phyloP scores from a whole-genome alignment of 495 filamentous ascomycete genomes.

The Sabuloglossum arenarium region DNA sequence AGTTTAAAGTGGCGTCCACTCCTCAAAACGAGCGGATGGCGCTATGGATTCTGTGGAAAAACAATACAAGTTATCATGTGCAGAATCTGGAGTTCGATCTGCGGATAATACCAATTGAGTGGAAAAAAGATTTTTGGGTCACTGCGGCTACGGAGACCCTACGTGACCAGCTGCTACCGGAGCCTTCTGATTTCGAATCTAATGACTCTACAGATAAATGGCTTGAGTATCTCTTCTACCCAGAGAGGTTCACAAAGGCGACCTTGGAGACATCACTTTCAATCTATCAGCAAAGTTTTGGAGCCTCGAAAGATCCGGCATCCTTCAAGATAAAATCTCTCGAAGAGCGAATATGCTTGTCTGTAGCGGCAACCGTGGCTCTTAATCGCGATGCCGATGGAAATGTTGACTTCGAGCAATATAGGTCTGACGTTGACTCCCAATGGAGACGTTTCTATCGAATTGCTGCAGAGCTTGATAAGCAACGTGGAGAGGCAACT shows the following conservation, averaged over 20 bases:
- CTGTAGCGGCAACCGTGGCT: slow-evolving; percentile 40
- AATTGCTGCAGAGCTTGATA: slow-evolving; percentile 67
- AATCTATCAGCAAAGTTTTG: slow-evolving; percentile 45
- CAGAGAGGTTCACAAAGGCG: slow-evolving; percentile 51
- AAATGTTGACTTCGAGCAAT: slow-evolving; percentile 51
- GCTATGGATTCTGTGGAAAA: slow-evolving; percentile 77
- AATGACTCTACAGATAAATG: slow-evolving; percentile 44
- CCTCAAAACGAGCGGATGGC: slow-evolving; percentile 33
- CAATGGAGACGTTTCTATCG: slow-evolving; percentile 87
- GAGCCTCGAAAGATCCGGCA: slow-evolving; percentile 17
- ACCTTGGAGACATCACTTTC: slow-evolving; percentile 66
- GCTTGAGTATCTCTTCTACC: slow-evolving; percentile 58
- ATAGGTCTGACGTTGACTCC: slow-evolving; percentile 43
- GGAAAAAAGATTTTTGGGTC: slow-evolving; percentile 46
- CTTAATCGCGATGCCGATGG: slow-evolving; percentile 36
- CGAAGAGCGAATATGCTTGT: slow-evolving; percentile 45
- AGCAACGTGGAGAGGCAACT: slow-evolving; percentile 56
- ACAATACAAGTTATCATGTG: slow-evolving; percentile 55
- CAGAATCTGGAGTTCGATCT: slow-evolving; percentile 41
- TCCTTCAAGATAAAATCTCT: slow-evolving; percentile 30
- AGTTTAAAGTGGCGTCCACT: slow-evolving; percentile 47
- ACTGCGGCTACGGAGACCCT: slow-evolving; percentile 43
- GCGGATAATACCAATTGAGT: slow-evolving; percentile 28
- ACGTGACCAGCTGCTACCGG: slow-evolving; percentile 28
- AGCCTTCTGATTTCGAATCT: slow-evolving; percentile 30